Evolutionary conservation across 2,329 filamentous ascomycete species (phyloP), one percentile per base, ranked within the genome.

Genomic region (Aspergillus texensis): DNA sequence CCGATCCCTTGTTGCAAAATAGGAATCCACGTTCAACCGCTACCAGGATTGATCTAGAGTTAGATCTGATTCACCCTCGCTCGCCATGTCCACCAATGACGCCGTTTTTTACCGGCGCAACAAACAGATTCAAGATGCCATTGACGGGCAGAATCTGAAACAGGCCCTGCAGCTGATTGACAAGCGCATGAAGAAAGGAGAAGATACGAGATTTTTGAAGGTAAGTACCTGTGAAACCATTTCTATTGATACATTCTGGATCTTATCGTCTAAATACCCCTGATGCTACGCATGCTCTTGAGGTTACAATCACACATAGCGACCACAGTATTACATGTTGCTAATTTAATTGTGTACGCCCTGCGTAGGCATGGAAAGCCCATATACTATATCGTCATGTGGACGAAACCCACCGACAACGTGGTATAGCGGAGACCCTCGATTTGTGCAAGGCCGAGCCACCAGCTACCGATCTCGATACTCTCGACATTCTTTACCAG

Each of bases 111-210:
- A 79, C 53, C 79, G 80, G 62, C 79, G 81, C 63, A 81, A 83
- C 66, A 81, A 82, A 64, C 80, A 81, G 65, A 81, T 83, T 56
- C 79, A 82, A 71, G 81, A 83, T 76, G 81, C 80, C 60, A 78
- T 83, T 73, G 78, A 83, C 63, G 77, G 72, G 50, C 78, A 78
- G 62, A 83, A 83, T 66, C 73, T 81, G 69, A 83, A 83, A 68
- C 81, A 83, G 68, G 82, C 82, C 8, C 67, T 84, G 60, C 80
- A 83, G 69, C 71, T 83, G 24, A 81, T 82, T 58, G 81, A 83
- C 63, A 84, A 83, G 66, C 83, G 82, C 58, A 80, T 83, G 67
- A 85, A 88, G 75, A 88, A 88, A 69, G 80, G 80, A 39, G 81
- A 83, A 67, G 75, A 81, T 61, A 80, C 79, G 6, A 70, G 74